These are phyloP conservation scores for Xylariaceae sp. DNA, from an alignment of 2,329 filamentous ascomycete species.

Conservation along the genomic window DNA sequence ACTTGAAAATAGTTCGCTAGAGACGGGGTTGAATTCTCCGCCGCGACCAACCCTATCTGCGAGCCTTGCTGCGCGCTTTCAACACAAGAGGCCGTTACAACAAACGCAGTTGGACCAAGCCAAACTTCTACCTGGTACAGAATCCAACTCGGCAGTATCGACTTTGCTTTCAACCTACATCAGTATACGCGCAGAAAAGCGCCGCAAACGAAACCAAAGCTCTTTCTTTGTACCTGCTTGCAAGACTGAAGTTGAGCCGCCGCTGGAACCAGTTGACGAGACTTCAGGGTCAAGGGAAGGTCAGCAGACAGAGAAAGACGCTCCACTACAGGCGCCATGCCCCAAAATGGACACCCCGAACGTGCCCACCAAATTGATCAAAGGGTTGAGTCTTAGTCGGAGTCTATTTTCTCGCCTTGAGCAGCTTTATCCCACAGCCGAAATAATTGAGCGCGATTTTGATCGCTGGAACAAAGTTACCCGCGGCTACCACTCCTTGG, in stretches of 20 bases:
- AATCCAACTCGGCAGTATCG: conserved; percentile 26
- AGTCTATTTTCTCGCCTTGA: conserved; percentile 49
- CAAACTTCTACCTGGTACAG: conserved; percentile 21
- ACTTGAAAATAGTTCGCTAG: conserved; percentile 11
- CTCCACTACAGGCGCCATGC: conserved; percentile 15
- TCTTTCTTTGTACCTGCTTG: conserved; percentile 24
- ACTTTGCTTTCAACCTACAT: conserved; percentile 31
- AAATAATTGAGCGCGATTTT: conserved; percentile 60
- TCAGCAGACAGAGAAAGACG: neutral
- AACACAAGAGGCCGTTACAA: neutral
- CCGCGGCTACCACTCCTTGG: conserved; percentile 34
- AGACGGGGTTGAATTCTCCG: neutral
- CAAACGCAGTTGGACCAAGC: neutral
- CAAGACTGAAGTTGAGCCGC: neutral
- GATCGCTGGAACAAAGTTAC: conserved; percentile 35
- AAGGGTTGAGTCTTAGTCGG: conserved; percentile 48
- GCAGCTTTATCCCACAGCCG: conserved; percentile 43
- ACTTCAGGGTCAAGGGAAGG: neutral
- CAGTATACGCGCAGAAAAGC: conserved; percentile 28
- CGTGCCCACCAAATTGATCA: conserved; percentile 40
- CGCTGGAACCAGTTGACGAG: neutral
- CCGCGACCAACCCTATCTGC: conserved; percentile 12
- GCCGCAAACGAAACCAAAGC: conserved; percentile 27
- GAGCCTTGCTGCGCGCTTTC: conserved; percentile 12
- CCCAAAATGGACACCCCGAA: conserved; percentile 15